These are phyloP conservation scores for Podospora australis DNA, from an alignment of 495 filamentous ascomycete species.

Conservation along the genomic window DNA sequence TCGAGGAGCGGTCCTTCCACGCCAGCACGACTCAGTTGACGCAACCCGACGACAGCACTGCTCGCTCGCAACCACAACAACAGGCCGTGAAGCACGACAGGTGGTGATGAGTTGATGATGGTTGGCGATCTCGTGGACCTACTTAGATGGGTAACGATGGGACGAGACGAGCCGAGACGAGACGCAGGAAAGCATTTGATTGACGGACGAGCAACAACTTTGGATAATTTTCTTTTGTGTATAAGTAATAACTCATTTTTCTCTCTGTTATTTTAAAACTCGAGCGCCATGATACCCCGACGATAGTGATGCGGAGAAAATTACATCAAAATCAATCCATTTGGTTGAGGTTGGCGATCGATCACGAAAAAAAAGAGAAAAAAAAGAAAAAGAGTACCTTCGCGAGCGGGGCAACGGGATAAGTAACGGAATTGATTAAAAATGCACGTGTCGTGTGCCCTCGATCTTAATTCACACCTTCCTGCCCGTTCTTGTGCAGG, in stretches of 20 bases:
- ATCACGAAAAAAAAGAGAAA: neutral
- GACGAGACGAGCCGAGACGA: too few relatives aligned
- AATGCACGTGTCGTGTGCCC: neutral
- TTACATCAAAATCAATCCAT: too few relatives aligned
- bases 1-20: slow-evolving; percentile 18
- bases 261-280: too few relatives aligned
- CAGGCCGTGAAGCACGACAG: neutral
- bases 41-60: neutral
- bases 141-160: too few relatives aligned
- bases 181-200: too few relatives aligned
- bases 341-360: too few relatives aligned
- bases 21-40: slow-evolving; percentile 8
- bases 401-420: neutral
- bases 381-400: neutral
- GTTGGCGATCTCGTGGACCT: too few relatives aligned
- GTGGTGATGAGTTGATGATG: neutral
- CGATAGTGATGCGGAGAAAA: neutral
- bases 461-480: neutral
- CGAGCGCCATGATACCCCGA: neutral
- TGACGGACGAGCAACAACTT: too few relatives aligned
- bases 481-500: too few relatives aligned
- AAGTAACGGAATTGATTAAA: neutral
- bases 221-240: too few relatives aligned
- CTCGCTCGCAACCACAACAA: neutral
- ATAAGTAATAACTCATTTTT: too few relatives aligned